Conservation (phyloP, 2,329 filamentous ascomycete genomes). For the Sclerotinia sclerotiorum region DNA sequence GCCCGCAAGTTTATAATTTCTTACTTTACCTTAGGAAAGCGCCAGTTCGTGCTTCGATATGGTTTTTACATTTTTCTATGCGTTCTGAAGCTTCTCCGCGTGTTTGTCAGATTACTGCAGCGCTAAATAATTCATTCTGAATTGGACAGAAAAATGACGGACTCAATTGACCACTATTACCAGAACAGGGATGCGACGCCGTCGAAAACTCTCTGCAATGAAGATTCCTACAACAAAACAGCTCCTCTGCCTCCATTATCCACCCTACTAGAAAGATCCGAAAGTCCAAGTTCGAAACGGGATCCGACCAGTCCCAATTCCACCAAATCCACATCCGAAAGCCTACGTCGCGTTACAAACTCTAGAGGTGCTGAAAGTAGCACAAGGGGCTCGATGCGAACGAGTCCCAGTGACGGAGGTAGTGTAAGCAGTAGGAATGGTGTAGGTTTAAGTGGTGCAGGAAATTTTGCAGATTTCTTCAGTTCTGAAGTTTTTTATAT, state of each 20-base stretch:
- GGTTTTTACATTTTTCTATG: background rate
- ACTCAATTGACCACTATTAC: slow-evolving; percentile 8
- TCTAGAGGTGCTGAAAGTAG: slow-evolving; percentile 15
- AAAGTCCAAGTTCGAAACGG: background rate
- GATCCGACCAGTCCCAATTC: background rate
- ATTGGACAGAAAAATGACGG: background rate
- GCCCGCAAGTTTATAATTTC: background rate
- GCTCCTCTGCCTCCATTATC: background rate
- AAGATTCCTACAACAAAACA: slow-evolving; percentile 9
- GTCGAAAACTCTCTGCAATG: background rate
- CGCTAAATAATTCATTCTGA: background rate
- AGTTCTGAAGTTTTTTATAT: slow-evolving; percentile 51
- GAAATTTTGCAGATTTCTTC: slow-evolving; percentile 48
- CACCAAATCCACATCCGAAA: background rate
- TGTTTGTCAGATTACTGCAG: background rate
- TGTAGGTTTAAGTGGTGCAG: slow-evolving; percentile 6
- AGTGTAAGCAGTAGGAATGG: slow-evolving; percentile 11
- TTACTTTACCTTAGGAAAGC: background rate
- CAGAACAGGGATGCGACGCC: background rate
- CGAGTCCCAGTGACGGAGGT: slow-evolving; percentile 10
- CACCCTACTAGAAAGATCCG: background rate
- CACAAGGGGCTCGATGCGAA: background rate
- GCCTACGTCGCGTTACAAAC: background rate
- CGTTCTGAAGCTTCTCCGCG: background rate
- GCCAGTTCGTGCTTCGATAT: background rate